Evolutionary conservation across 106 monocot genomes (phyloP), one percentile per base, ranked within the genome.

Genomic region (Dioscorea dumetorum): DNA sequence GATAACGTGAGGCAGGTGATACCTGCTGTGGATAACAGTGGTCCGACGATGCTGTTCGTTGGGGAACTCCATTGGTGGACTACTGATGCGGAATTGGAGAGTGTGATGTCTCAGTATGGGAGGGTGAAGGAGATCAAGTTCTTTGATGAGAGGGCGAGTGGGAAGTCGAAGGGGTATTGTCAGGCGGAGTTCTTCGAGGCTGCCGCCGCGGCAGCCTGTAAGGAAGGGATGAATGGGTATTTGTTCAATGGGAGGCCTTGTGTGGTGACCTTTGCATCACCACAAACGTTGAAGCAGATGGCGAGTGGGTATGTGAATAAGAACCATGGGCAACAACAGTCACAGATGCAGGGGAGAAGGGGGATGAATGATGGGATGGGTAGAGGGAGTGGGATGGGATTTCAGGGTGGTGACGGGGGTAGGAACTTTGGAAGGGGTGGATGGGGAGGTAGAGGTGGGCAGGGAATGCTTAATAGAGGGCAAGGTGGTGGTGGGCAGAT

Each of bases 21-120:
- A 48, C 33, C 74, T 2, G 32, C 67, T 20, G 68, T 67, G 22
- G 76, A 64, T 12, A 57, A 31, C 8, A 67, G 68, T 33, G 86
- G 86, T 4, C 72, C 74, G 16, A 79, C 81, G 7, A 73, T 75
- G 63, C 74, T 88, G 14, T 81, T 73, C 52, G 87, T 88, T 1
- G 87, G 87, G 10, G 87, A 88, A 48, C 80, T 88, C 8, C 87
- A 88, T 21, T 88, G 87, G 87, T 88, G 87, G 88, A 88, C 88
- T 2, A 88, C 88, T 20, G 89, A 89, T 67, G 79, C 89, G 0
- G 85, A 89, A 23, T 69, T 89, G 19, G 89, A 89, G 67, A 57
- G 62, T 1, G 77, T 68, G 72, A 54, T 77, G 33, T 79, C 69
- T 24, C 79, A 75, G 68, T 89, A 77, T 33, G 89, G 89, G 35